Conservation (phyloP, 75 land plant species). For the Adiantum capillusveneris region DNA sequence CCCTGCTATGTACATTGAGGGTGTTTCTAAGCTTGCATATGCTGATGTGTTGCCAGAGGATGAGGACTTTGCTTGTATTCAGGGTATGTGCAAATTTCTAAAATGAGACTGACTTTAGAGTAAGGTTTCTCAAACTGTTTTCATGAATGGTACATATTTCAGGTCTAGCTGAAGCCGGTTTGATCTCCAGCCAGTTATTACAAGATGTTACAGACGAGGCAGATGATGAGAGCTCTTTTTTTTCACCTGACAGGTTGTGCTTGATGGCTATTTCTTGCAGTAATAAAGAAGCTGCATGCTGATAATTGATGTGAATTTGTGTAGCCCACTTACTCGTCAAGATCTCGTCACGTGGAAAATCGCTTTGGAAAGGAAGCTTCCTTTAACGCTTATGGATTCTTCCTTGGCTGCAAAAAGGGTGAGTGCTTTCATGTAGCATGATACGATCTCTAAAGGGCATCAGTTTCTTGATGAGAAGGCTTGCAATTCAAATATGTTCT, state of each 20-base stretch:
- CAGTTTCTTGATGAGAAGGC: no score
- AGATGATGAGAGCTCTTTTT: slow-evolving; percentile 21
- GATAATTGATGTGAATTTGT: background rate
- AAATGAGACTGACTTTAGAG: background rate
- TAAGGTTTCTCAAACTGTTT: background rate
- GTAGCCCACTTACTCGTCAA: slow-evolving; percentile 31
- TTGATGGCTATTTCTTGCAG: no score
- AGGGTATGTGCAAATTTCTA: slow-evolving; percentile 30
- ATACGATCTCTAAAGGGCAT: background rate
- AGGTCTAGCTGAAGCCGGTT: slow-evolving; percentile 84
- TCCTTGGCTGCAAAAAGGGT: slow-evolving; percentile 14
- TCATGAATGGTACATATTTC: background rate
- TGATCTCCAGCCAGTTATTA: slow-evolving; percentile 48
- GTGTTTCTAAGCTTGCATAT: slow-evolving; percentile 41
- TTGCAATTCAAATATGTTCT: no score
- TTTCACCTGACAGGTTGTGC: slow-evolving; percentile 96
- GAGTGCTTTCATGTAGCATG: background rate
- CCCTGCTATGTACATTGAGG: slow-evolving; percentile 31
- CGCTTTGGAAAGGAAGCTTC: slow-evolving; percentile 17
- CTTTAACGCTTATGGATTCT: background rate
- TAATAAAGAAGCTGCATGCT: no score
- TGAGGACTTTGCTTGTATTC: slow-evolving; percentile 62
- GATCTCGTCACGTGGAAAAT: slow-evolving; percentile 31
- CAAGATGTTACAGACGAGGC: background rate
- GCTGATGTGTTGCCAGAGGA: slow-evolving; percentile 47